A percentile compares a stretch with the other conserved stretches of the same genome.
phyloP scores from a whole-genome alignment of 2,329 filamentous ascomycete species.

The Pseudogymnoascus sp. region DNA sequence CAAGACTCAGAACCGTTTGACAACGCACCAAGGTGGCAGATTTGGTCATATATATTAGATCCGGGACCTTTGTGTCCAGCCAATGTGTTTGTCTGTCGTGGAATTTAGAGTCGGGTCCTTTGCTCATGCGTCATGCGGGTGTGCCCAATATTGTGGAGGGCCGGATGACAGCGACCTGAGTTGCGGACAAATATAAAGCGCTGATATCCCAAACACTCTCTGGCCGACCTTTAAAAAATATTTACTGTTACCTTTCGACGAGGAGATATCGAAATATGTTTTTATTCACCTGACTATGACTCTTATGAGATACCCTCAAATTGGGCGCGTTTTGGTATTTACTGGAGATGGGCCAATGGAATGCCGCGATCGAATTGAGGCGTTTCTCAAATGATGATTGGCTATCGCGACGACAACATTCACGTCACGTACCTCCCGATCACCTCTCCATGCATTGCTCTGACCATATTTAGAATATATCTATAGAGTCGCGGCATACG shows the following conservation, averaged over 20 bases:
- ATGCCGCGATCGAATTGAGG: conserved; percentile 1
- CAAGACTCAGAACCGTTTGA: not conserved
- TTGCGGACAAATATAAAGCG: not conserved
- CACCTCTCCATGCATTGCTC: not conserved
- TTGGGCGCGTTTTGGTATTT: not conserved
- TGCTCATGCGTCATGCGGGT: conserved; percentile 3
- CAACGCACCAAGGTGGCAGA: not conserved
- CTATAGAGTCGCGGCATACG: not conserved
- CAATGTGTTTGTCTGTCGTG: conserved; percentile 2
- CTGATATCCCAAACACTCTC: not conserved
- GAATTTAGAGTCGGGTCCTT: not conserved
- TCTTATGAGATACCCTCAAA: not conserved
- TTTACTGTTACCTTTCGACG: too few relatives aligned
- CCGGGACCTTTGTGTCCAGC: not conserved
- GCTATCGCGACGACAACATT: not conserved
- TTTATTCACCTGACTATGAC: not conserved
- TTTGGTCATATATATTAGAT: not conserved
- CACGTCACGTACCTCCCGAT: conserved; percentile 2
- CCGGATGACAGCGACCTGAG: not conserved
- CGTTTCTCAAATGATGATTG: not conserved
- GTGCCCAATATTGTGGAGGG: conserved; percentile 4
- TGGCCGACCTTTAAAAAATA: too few relatives aligned
- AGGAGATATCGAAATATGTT: not conserved
- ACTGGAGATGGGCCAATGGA: not conserved
- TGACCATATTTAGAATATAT: conserved; percentile 4